phyloP scores from a whole-genome alignment of 2,329 filamentous ascomycete species.

The Paecilomyces sp. region DNA sequence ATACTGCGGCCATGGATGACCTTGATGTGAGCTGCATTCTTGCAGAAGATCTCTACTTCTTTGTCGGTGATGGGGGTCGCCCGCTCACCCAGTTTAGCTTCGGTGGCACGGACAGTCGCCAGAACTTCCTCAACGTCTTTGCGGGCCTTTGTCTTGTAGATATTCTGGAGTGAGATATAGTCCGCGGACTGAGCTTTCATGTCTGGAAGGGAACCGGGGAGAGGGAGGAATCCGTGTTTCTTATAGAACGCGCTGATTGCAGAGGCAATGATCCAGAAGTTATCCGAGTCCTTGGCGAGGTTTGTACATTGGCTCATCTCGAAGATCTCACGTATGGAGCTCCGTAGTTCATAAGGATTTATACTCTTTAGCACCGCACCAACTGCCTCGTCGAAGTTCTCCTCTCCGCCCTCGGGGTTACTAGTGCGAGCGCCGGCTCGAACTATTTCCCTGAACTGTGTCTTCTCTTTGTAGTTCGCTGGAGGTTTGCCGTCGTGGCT shows the following conservation, averaged over 20 bases:
- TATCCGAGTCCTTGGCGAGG: slow-evolving; percentile 43
- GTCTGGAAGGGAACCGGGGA: slow-evolving; percentile 83
- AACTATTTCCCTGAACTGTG: slow-evolving; percentile 67
- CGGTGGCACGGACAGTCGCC: slow-evolving; percentile 51
- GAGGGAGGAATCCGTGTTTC: slow-evolving; percentile 65
- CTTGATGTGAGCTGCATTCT: slow-evolving; percentile 88
- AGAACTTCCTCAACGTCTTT: slow-evolving; percentile 71
- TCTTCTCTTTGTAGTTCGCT: slow-evolving; percentile 75
- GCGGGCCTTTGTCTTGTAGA: slow-evolving; percentile 85
- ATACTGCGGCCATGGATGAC: slow-evolving; percentile 62
- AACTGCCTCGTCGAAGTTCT: slow-evolving; percentile 93
- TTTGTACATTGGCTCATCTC: slow-evolving; percentile 55
- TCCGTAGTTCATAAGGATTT: slow-evolving; percentile 59
- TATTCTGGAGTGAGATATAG: slow-evolving; percentile 83
- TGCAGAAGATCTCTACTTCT: slow-evolving; percentile 89
- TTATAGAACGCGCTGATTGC: slow-evolving; percentile 72
- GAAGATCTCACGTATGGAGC: slow-evolving; percentile 70
- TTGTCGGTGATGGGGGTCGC: slow-evolving; percentile 50
- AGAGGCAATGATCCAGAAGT: slow-evolving; percentile 84
- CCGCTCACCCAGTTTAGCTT: slow-evolving; percentile 43
- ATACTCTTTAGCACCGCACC: slow-evolving; percentile 85
- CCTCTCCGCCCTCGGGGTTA: slow-evolving; percentile 79
- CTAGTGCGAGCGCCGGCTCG: slow-evolving; percentile 59
- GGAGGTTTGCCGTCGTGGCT: slow-evolving; percentile 62
- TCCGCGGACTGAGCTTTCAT: slow-evolving; percentile 94